Percentiles rank a stretch among this genome's conserved stretches.
Evolutionary conservation across 1,284 basidiomycete species (phyloP).

Genomic region (Sporisorium exsertum): DNA sequence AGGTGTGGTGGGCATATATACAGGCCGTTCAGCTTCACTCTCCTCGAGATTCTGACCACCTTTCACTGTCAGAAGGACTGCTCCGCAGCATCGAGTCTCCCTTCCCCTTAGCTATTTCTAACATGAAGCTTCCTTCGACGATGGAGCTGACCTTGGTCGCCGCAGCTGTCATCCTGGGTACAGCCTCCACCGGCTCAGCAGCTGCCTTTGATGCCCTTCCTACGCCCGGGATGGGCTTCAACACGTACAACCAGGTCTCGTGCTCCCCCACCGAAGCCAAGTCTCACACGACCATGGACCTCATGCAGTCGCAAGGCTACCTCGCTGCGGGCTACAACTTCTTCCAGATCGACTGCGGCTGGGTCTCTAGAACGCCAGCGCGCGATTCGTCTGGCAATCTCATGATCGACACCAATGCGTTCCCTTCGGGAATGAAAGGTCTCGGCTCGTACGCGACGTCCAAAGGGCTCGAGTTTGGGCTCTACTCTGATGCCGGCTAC

Average conservation of each 20-base stretch:
- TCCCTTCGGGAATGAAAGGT: conserved; percentile 72
- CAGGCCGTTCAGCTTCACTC: too few relatives aligned
- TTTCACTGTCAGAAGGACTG: too few relatives aligned
- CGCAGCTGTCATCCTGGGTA: conserved; percentile 12
- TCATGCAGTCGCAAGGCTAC: conserved; percentile 67
- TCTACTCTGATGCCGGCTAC: conserved; percentile 73
- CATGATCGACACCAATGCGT: conserved; percentile 70
- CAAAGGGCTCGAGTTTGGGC: conserved; percentile 72
- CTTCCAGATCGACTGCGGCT: conserved; percentile 67
- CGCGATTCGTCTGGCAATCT: conserved; percentile 71
- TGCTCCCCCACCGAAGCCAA: conserved; percentile 62
- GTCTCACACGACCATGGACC: conserved; percentile 64
- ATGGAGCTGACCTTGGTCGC: conserved; percentile 3
- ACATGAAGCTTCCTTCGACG: conserved; percentile 7
- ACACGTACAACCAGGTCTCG: conserved; percentile 66
- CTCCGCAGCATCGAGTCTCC: neutral
- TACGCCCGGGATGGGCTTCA: conserved; percentile 60
- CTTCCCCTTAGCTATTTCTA: neutral
- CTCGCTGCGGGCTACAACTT: conserved; percentile 47
- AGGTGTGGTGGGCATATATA: too few relatives aligned
- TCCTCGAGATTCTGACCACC: neutral
- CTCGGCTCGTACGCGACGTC: conserved; percentile 71
- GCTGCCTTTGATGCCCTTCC: conserved; percentile 7
- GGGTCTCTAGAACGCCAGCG: conserved; percentile 68
- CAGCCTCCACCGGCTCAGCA: conserved; percentile 5